phyloP scores from a whole-genome alignment of 192 early-diverging fungal species.

The Dissophora globulifera region DNA sequence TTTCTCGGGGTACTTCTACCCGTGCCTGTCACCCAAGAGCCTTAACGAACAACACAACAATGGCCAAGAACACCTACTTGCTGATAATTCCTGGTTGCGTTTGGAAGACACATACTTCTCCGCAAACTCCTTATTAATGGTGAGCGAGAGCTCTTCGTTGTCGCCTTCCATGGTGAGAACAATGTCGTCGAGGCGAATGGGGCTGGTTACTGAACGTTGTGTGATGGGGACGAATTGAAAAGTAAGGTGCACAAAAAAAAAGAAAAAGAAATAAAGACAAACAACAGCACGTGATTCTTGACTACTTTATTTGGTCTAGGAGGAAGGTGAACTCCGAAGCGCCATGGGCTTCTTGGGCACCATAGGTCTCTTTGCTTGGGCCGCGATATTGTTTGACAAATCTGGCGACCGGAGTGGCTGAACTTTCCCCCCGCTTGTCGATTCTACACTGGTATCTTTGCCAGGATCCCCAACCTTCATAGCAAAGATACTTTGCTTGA shows the following conservation, averaged over 20 bases:
- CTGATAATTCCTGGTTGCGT: constrained; percentile 69
- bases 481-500: too few species aligned
- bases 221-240: too few species aligned
- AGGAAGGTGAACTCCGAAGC: constrained; percentile 7
- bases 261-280: constrained; percentile 16
- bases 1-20: too few species aligned
- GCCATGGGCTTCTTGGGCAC: constrained; percentile 43
- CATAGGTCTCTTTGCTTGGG: constrained; percentile 4
- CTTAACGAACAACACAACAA: not conserved
- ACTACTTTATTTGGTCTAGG: constrained; percentile 11
- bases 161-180: constrained; percentile 26
- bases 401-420: not conserved
- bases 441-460: too few species aligned
- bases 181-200: not conserved
- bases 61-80: constrained; percentile 59
- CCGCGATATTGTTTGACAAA: not conserved
- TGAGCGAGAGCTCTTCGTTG: constrained; percentile 49
- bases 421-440: not conserved
- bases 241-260: constrained; percentile 7
- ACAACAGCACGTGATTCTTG: constrained; percentile 9
- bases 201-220: too few species aligned
- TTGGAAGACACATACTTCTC: constrained; percentile 73
- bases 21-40: not conserved
- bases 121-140: constrained; percentile 65
- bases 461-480: too few species aligned